These are phyloP conservation scores for Verticillium albo-atrum DNA, from an alignment of 2,329 filamentous ascomycete species.

Conservation along the genomic window DNA sequence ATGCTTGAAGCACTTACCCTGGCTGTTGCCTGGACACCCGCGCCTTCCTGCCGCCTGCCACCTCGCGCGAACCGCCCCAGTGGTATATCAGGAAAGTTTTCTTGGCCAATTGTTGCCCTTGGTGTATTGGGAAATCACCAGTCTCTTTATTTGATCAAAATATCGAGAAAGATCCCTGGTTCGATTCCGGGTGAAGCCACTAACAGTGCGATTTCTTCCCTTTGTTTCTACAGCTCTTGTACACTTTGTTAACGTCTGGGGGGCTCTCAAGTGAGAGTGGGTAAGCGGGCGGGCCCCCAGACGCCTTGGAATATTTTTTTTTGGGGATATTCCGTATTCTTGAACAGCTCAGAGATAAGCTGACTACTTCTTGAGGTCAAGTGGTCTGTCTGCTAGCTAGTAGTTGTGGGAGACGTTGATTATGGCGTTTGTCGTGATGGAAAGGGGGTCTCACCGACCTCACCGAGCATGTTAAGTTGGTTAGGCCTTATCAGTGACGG, in stretches of 20 bases:
- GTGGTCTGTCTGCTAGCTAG: too few species aligned
- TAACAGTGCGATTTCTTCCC: neutral
- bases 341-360: too few species aligned
- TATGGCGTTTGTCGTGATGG: neutral
- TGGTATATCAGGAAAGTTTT: neutral
- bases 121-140: neutral
- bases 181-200: neutral
- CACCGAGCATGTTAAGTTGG: neutral
- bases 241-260: neutral
- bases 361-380: too few species aligned
- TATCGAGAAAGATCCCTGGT: neutral
- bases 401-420: neutral
- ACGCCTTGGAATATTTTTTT: neutral
- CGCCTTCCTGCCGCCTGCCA: neutral
- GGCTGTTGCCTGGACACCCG: neutral
- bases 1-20: neutral
- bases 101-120: neutral
- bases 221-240: neutral
- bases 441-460: neutral
- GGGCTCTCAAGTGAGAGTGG: neutral
- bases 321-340: neutral
- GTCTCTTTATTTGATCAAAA: neutral
- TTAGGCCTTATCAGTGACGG: neutral
- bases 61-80: too few species aligned
- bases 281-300: too few species aligned